phyloP scores from a whole-genome alignment of 805 yeast species.

The Candida takata region DNA sequence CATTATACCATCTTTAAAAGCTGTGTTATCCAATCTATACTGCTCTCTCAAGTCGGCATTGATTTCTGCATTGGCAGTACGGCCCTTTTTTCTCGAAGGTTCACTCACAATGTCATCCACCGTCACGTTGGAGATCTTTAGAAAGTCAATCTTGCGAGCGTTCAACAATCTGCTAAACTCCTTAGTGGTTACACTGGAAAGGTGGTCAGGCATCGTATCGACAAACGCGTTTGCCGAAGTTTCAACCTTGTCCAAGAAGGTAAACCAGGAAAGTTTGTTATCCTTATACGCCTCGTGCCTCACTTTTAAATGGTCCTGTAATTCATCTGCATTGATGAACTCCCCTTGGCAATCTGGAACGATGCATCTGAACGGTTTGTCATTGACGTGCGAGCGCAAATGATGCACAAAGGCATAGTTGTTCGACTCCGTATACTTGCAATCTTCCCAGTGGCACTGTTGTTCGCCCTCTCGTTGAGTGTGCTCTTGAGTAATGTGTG shows the following conservation, averaged over 20 bases:
- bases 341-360: conserved; percentile 59
- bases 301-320: conserved; percentile 55
- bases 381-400: conserved; percentile 59
- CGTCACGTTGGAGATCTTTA: conserved; percentile 19
- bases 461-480: conserved; percentile 3
- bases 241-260: conserved; percentile 12
- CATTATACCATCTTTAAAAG: conserved; percentile 4
- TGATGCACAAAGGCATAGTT: conserved; percentile 56
- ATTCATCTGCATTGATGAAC: conserved; percentile 54
- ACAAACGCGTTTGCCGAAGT: conserved; percentile 1
- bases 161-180: conserved; percentile 8
- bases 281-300: conserved; percentile 33
- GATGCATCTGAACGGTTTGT: conserved; percentile 57
- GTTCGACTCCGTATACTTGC: conserved; percentile 44
- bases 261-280: conserved; percentile 12
- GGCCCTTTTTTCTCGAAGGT: conserved; percentile 21
- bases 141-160: conserved; percentile 17
- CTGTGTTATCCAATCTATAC: conserved; percentile 11
- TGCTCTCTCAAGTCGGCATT: conserved; percentile 17
- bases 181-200: conserved; percentile 7
- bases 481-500: conserved; percentile 10
- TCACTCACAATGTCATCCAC: conserved; percentile 21
- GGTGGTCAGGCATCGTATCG: background rate
- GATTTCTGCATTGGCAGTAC: conserved; percentile 22
- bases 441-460: conserved; percentile 54